These are phyloP conservation scores for Rhizoctonia solani DNA, from an alignment of 1,284 basidiomycete genomes.

Conservation along the genomic window DNA sequence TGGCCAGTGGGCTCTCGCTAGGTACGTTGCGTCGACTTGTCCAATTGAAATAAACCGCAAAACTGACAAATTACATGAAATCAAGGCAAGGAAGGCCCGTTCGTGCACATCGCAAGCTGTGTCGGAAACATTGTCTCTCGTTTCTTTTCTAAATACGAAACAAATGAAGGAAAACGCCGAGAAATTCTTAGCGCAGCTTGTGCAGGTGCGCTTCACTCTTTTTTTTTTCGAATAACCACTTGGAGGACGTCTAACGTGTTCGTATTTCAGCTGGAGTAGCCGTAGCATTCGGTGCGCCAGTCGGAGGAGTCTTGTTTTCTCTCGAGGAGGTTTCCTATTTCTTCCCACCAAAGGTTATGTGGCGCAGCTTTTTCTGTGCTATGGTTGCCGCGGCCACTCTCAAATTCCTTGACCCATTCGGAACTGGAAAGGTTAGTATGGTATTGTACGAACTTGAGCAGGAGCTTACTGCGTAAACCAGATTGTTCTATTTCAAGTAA, in stretches of 20 bases:
- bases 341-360: constrained; percentile 93
- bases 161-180: constrained; percentile 90
- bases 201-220: constrained; percentile 56
- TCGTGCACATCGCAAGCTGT: constrained; percentile 95
- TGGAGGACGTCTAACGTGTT: constrained; percentile 38
- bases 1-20: constrained; percentile 86
- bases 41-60: neutral
- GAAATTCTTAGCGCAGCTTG: constrained; percentile 92
- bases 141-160: constrained; percentile 85
- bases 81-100: constrained; percentile 86
- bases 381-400: constrained; percentile 91
- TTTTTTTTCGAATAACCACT: too few species aligned
- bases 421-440: constrained; percentile 52
- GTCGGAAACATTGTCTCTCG: constrained; percentile 94
- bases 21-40: constrained; percentile 53
- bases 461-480: constrained; percentile 66
- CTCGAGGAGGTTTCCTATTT: constrained; percentile 95
- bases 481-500: constrained; percentile 81
- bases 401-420: constrained; percentile 90
- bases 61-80: constrained; percentile 38
- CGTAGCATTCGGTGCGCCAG: constrained; percentile 88
- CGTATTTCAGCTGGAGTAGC: constrained; percentile 74
- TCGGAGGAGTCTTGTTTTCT: constrained; percentile 91
- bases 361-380: constrained; percentile 94
- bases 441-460: constrained; percentile 22